phyloP scores from a whole-genome alignment of 2,329 filamentous ascomycete species.

The Phaeosphaeriaceae sp. region DNA sequence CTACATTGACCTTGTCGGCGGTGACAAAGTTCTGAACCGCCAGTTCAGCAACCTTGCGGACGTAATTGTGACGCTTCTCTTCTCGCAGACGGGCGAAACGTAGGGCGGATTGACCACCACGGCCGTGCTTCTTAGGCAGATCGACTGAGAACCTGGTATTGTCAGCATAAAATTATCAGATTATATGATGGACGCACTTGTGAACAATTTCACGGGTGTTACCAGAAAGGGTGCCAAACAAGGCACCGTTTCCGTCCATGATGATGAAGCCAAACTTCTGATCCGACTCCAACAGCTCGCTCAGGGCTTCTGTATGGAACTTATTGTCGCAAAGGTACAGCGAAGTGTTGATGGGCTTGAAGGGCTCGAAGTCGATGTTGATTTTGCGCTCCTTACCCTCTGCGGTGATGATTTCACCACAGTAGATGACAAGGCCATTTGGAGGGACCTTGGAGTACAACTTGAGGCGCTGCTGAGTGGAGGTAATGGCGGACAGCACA shows the following conservation, averaged over 20 bases:
- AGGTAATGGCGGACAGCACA: constrained; percentile 96
- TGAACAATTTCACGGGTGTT: constrained; percentile 97
- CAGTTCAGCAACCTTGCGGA: constrained; percentile 96
- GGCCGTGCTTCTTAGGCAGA: constrained; percentile 99
- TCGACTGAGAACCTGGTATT: constrained; percentile 78
- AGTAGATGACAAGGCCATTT: constrained; percentile 97
- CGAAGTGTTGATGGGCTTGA: constrained; percentile 99
- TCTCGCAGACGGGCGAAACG: constrained; percentile 99
- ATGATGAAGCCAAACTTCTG: constrained; percentile 99
- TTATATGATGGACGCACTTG: constrained; percentile 59
- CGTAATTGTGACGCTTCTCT: constrained; percentile 99
- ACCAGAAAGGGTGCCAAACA: constrained; percentile 95
- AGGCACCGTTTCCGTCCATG: constrained; percentile 98
- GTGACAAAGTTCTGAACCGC: constrained; percentile 99
- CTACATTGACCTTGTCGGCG: constrained; percentile 97
- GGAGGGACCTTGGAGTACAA: constrained; percentile 98
- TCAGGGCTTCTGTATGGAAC: constrained; percentile 97
- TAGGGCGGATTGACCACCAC: constrained; percentile 98
- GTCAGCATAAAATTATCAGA: neutral
- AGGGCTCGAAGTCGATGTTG: constrained; percentile 99
- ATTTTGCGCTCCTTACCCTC: constrained; percentile 99
- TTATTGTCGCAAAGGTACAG: constrained; percentile 99
- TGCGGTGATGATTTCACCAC: constrained; percentile 98
- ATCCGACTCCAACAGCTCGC: constrained; percentile 96
- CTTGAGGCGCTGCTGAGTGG: constrained; percentile 98